Conservation (phyloP, 179 eudicot species). For the Drosera spatulata region DNA sequence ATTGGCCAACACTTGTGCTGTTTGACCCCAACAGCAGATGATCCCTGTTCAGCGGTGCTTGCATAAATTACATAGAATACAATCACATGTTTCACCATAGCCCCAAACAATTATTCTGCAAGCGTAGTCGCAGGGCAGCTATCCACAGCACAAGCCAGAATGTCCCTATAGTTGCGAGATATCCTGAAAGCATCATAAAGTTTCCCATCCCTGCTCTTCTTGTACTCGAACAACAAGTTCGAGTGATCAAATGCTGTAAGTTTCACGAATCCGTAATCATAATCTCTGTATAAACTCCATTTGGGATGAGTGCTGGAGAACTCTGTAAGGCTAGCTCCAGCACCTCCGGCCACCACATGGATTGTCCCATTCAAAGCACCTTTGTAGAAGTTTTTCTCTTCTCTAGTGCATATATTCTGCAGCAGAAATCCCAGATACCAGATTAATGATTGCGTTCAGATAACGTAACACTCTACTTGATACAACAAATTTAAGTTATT, state of each 20-base stretch:
- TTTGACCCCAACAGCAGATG: too few species aligned
- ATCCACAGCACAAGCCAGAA: conserved; percentile 50
- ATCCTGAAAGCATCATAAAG: conserved; percentile 66
- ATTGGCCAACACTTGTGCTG: too few species aligned
- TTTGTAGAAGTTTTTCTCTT: neutral
- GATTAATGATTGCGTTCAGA: too few species aligned
- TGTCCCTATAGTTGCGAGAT: conserved; percentile 59
- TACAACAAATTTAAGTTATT: too few species aligned
- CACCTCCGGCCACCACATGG: conserved; percentile 72
- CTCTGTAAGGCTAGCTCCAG: conserved; percentile 48
- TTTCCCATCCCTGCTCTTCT: conserved; percentile 60
- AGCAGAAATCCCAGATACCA: too few species aligned
- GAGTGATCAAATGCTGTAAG: conserved; percentile 63
- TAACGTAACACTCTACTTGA: too few species aligned
- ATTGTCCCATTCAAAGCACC: conserved; percentile 43
- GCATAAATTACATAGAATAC: too few species aligned
- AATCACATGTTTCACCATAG: too few species aligned
- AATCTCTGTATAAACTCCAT: conserved; percentile 58
- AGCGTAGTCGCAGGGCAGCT: conserved; percentile 51
- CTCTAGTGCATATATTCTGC: neutral
- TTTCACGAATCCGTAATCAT: conserved; percentile 61
- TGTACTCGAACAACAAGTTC: conserved; percentile 60
- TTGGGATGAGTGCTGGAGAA: conserved; percentile 30
- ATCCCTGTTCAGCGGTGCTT: too few species aligned
- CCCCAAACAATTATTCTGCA: conserved; percentile 9